A percentile compares a stretch with the other conserved stretches of the same genome.
Evolutionary conservation across 805 yeast genomes (phyloP).

Genomic region (Myxozyma monticola): DNA sequence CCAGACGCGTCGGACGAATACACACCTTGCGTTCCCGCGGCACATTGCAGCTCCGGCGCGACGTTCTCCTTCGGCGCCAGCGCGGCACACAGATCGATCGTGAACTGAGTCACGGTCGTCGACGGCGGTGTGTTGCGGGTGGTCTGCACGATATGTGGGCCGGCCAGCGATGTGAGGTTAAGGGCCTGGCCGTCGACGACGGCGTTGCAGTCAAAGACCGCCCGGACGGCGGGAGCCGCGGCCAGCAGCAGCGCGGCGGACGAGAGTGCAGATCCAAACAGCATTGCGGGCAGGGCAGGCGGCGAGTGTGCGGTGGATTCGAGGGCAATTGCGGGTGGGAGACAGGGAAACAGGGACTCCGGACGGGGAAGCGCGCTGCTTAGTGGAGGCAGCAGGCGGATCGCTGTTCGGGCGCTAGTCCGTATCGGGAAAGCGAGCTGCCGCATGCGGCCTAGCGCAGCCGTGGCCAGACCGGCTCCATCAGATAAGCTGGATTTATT

Average conservation of each 20-base stretch:
- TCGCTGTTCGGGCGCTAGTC: no score
- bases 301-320: no score
- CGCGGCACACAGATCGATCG: constrained; percentile 66
- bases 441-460: no score
- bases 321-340: no score
- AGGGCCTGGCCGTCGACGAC: constrained; percentile 34
- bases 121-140: constrained; percentile 77
- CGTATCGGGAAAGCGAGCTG: no score
- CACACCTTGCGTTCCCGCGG: constrained; percentile 57
- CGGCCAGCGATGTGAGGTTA: constrained; percentile 51
- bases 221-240: constrained; percentile 21
- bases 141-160: constrained; percentile 47
- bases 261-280: background rate
- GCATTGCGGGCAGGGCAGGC: no score
- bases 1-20: background rate
- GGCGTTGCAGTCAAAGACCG: constrained; percentile 36
- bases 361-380: no score
- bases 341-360: no score
- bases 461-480: no score
- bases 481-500: no score
- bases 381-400: no score
- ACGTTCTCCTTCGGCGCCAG: constrained; percentile 32
- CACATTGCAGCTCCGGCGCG: constrained; percentile 55
- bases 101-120: constrained; percentile 61
- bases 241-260: constrained; percentile 11